Conservation (phyloP, 805 yeast genomes). For the Priceomyces haplophilus region DNA sequence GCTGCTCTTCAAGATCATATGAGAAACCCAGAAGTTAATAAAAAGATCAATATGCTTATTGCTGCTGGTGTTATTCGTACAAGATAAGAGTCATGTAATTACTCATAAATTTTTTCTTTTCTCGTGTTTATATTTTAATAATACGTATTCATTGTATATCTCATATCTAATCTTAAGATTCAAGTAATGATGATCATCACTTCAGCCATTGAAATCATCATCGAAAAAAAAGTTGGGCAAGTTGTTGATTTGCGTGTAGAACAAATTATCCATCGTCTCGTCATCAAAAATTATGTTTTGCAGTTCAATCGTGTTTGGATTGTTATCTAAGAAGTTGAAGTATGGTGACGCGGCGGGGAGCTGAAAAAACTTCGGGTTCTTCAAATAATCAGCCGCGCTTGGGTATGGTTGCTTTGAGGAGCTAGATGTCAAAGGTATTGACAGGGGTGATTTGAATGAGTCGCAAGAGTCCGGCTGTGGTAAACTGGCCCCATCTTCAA, state of each 20-base stretch:
- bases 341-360: not conserved
- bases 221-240: constrained; percentile 41
- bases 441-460: not conserved
- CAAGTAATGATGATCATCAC: not conserved
- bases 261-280: constrained; percentile 20
- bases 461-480: not conserved
- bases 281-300: constrained; percentile 13
- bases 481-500: not conserved
- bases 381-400: not conserved
- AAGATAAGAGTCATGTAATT: constrained; percentile 37
- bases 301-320: not conserved
- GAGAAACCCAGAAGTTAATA: constrained; percentile 90
- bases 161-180: too few relatives aligned
- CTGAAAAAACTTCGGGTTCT: not conserved
- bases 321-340: not conserved
- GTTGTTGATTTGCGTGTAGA: constrained; percentile 24
- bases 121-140: not conserved
- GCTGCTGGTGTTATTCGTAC: constrained; percentile 98
- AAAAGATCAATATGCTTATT: constrained; percentile 82
- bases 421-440: not conserved
- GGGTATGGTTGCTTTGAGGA: not conserved
- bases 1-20: constrained; percentile 97
- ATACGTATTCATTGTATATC: not conserved
- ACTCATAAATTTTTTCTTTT: constrained; percentile 4
- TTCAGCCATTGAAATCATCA: constrained; percentile 29